Conservation (phyloP, 2,329 filamentous ascomycete genomes). For the Corniculantispora saksenae region DNA sequence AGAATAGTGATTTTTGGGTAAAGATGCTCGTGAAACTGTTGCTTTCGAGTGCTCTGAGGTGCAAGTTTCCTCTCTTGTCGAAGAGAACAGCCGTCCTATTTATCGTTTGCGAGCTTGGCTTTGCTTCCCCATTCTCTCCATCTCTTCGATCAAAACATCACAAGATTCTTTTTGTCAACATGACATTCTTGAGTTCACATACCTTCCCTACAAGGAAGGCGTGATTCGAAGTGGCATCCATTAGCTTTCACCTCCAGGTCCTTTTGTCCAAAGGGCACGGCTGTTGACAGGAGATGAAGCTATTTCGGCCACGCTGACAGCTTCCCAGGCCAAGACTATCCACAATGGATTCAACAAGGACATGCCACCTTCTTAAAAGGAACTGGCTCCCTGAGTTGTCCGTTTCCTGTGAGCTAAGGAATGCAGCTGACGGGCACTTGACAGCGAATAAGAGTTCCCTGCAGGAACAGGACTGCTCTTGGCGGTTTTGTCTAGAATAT, state of each 20-base stretch:
- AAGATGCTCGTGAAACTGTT: neutral
- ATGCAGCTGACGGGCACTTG: neutral
- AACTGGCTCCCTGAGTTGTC: neutral
- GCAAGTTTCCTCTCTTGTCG: neutral
- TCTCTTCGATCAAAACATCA: neutral
- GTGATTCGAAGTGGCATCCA: neutral
- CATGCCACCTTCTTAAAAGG: constrained; percentile 16
- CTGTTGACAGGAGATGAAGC: neutral
- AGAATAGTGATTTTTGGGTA: neutral
- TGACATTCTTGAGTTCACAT: neutral
- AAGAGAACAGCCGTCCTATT: neutral
- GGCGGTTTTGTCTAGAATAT: neutral
- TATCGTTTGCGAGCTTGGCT: neutral
- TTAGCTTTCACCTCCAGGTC: neutral
- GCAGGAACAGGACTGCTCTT: neutral
- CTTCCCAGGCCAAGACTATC: neutral
- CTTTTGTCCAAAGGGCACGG: neutral
- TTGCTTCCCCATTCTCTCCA: neutral
- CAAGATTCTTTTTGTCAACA: neutral
- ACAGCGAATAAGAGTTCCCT: neutral
- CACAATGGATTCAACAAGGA: neutral
- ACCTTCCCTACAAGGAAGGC: constrained; percentile 17
- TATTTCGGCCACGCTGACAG: neutral
- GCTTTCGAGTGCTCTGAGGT: neutral
- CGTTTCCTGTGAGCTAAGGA: neutral